Evolutionary conservation across 2,329 filamentous ascomycete species (phyloP), one percentile per base, ranked within the genome.

Genomic region (Hypoxylon sp.): DNA sequence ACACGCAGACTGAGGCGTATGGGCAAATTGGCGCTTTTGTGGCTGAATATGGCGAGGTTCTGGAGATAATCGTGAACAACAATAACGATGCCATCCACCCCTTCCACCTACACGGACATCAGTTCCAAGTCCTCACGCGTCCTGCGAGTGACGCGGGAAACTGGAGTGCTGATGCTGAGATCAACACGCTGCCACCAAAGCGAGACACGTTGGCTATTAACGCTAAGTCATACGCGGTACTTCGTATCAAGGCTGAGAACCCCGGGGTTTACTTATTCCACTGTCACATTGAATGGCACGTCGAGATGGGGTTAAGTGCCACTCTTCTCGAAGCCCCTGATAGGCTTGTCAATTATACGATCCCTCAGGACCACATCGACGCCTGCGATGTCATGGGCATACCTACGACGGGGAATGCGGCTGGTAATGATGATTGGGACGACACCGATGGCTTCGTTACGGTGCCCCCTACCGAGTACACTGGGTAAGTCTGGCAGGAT

Each of bases 241-340:
- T 88, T 31, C 85, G 86, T 19, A 87, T 87, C 77, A 75, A 78
- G 65, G 82, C 84, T 1, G 79, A 82, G 53, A 87, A 88, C 73
- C 85, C 86, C 0, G 87, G 86, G 19, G 81, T 86, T 29, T 88
- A 84, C 79, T 75, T 88, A 37, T 83, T 88, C 78, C 86, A 88
- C 76, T 88, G 86, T 78, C 86, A 89, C 75, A 86, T 89, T 57
- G 86, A 87, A 72, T 89, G 86, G 87, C 88, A 91, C 73, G 84
- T 89, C 19, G 83, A 83, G 74, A 86, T 87, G 80, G 88, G 88
- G 31, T 80, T 91, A 17, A 84, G 81, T 0, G 84, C 84, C 27
- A 85, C 84, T 13, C 79, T 89, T 31, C 81, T 89, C 70, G 87
- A 89, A 78, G 85, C 82, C 0, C 87, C 87, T 0, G 84, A 87